Evolutionary conservation across 2,329 filamentous ascomycete genomes (phyloP), one percentile per base, ranked within the genome.

Genomic region (Neofusicoccum umdonicola): DNA sequence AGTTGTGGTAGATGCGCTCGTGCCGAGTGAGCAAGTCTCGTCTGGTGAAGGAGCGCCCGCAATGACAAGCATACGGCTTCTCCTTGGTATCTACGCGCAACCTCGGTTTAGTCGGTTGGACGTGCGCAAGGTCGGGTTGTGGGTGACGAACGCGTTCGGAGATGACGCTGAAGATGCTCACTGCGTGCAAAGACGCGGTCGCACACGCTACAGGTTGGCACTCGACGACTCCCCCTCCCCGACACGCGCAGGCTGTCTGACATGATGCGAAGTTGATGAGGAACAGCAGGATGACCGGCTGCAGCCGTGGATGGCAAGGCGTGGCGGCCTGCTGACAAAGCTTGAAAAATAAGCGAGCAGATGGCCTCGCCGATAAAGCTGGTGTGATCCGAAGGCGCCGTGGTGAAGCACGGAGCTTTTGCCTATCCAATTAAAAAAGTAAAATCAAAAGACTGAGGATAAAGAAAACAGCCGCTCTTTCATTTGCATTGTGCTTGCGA

Each of bases 81-180:
- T 51, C 58, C 35, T 62, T 62, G 13, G 58, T 62, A 34, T 62
- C 58, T 62, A 17, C 31, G n/a, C 44, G n/a, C 27, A 19, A 19
- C 42, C 31, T 47, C 31, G 56, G 41, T 45, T 74, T 51, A 64
- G 65, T 70, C 51, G 71, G 67, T 54, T 52, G 54, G 54, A 7
- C 62, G n/a, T 17, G 60, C 63, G 44, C 27, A 5, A 31, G 27
- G 48, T 50, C 17, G 41, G 31, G 47, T 50, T 48, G 56, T 47
- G 66, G 63, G 65, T 34, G 60, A 73, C 71, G 52, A 64, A 74
- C 72, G 72, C 17, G 58, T 62, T 41, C 58, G 17, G n/a, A 62
- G 44, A 19, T 62, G 58, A 7, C 58, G 58, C 22, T 62, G 58
- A 27, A 62, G 58, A 35, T 62, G 58, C 15, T 62, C 58, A 13